Conservation (phyloP, 2,329 filamentous ascomycete species). For the Aspergillus melleus region DNA sequence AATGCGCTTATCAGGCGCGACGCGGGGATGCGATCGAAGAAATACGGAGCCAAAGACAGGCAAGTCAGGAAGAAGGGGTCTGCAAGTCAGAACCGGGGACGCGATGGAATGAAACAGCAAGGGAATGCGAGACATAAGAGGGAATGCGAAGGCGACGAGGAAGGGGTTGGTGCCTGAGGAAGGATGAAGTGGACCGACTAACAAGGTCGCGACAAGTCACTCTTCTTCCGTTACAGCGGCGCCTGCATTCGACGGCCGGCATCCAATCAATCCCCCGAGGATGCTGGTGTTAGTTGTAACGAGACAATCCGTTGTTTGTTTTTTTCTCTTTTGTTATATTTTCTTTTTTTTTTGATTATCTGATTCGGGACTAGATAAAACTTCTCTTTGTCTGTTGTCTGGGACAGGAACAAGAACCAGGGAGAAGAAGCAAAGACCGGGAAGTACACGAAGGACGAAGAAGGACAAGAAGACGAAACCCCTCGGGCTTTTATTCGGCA, state of each 20-base stretch:
- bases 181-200: slow-evolving; percentile 6
- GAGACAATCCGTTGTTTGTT: not conserved
- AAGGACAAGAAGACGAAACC: not conserved
- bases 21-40: slow-evolving; percentile 7
- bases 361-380: not conserved
- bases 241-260: slow-evolving; percentile 14
- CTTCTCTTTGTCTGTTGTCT: not conserved
- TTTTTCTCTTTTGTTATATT: not conserved
- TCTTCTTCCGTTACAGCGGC: slow-evolving; percentile 13
- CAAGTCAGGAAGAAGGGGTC: slow-evolving; percentile 4
- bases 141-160: slow-evolving; percentile 5
- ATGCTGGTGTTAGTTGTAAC: not conserved
- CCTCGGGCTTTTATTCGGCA: slow-evolving; percentile 2
- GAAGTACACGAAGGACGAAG: not conserved
- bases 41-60: not conserved
- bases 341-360: not conserved
- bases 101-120: slow-evolving; percentile 5
- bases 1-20: not conserved
- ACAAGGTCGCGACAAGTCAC: slow-evolving; percentile 18
- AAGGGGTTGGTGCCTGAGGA: slow-evolving; percentile 20
- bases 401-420: not conserved
- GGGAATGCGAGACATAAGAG: slow-evolving; percentile 13
- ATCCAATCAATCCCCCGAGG: not conserved
- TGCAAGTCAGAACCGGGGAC: slow-evolving; percentile 9
- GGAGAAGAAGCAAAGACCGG: not conserved